A percentile compares a stretch with the other conserved stretches of the same genome.
These are phyloP conservation scores for Atalantia buxifolia DNA, from an alignment of 345 rosid genomes.

Conservation along the genomic window DNA sequence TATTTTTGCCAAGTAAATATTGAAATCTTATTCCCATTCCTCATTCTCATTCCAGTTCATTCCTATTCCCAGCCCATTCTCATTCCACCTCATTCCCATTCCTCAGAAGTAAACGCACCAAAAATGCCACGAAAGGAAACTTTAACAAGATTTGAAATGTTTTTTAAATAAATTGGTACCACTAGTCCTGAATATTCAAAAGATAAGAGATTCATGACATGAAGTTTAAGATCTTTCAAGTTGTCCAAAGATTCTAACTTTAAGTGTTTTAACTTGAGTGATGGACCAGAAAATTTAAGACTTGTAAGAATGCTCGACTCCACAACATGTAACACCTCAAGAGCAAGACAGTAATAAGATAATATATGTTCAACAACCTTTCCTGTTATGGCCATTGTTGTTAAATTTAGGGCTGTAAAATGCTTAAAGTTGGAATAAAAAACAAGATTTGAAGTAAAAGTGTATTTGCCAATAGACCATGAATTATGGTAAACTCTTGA, in stretches of 20 bases:
- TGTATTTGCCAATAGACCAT: background rate
- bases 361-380: background rate
- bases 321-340: too few species aligned
- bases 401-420: background rate
- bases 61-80: too few species aligned
- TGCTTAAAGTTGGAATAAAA: background rate
- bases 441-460: background rate
- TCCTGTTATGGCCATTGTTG: background rate
- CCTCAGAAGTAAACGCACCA: too few species aligned
- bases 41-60: accelerated
- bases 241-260: background rate
- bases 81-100: accelerated
- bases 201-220: background rate
- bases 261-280: background rate
- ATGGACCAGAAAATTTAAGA: background rate
- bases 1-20: too few species aligned
- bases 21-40: too few species aligned
- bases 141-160: background rate
- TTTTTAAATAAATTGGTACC: background rate
- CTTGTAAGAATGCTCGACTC: background rate
- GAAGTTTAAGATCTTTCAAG: background rate
- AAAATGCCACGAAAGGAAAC: background rate
- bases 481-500: too few species aligned
- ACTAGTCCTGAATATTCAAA: background rate
- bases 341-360: background rate